phyloP scores from a whole-genome alignment of 805 yeast genomes.

The Grigorovia transvaalensis region DNA sequence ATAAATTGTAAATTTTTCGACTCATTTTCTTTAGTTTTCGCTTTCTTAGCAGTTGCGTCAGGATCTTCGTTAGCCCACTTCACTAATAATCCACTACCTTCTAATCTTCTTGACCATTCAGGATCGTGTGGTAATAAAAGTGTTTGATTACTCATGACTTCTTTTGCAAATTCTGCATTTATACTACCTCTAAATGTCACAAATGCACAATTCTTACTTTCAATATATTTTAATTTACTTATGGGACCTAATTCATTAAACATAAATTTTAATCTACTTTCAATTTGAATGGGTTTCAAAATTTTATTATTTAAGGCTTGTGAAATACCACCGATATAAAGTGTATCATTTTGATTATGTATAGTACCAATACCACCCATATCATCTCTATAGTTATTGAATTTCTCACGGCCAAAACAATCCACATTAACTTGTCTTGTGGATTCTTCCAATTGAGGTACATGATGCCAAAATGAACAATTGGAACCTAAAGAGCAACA shows the following conservation, averaged over 20 bases:
- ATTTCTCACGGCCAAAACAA: slow-evolving; percentile 88
- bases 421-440: slow-evolving; percentile 32
- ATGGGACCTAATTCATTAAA: slow-evolving; percentile 73
- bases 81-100: slow-evolving; percentile 31
- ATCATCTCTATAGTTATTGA: slow-evolving; percentile 74
- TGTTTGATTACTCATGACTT: slow-evolving; percentile 83
- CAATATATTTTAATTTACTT: slow-evolving; percentile 52
- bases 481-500: slow-evolving; percentile 69
- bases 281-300: slow-evolving; percentile 31
- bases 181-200: slow-evolving; percentile 57
- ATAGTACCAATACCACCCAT: slow-evolving; percentile 92
- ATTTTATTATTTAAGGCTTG: slow-evolving; percentile 32
- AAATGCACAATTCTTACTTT: slow-evolving; percentile 63
- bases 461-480: slow-evolving; percentile 69
- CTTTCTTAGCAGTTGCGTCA: slow-evolving; percentile 38
- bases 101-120: slow-evolving; percentile 50
- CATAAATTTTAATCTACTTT: slow-evolving; percentile 29
- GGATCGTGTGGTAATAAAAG: slow-evolving; percentile 33
- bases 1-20: slow-evolving; percentile 16
- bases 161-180: slow-evolving; percentile 90
- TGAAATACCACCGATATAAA: slow-evolving; percentile 58
- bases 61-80: slow-evolving; percentile 92
- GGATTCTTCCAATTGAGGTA: slow-evolving; percentile 51
- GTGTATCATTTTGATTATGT: slow-evolving; percentile 53
- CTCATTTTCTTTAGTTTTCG: slow-evolving; percentile 21